phyloP scores from a whole-genome alignment of 768 basidiomycete genomes.

The Trametes cubensis region DNA sequence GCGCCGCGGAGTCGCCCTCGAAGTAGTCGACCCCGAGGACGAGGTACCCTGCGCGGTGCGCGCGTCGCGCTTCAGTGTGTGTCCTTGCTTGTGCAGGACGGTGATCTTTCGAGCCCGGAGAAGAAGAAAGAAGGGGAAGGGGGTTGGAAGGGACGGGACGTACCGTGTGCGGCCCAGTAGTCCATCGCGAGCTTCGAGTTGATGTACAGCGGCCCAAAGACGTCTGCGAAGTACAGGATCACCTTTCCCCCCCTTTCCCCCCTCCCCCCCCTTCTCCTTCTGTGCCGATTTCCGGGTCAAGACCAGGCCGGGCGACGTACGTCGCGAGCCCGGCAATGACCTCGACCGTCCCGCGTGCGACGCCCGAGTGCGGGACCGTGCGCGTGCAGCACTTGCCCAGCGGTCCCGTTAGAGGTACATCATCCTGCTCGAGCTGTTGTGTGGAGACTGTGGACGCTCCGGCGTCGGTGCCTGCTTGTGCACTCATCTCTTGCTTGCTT shows the following conservation, averaged over 20 bases:
- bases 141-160: not conserved
- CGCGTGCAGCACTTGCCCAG: slow-evolving; percentile 53
- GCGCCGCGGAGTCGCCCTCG: slow-evolving; percentile 54
- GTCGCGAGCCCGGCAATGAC: slow-evolving; percentile 50
- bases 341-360: slow-evolving; percentile 40
- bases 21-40: slow-evolving; percentile 68
- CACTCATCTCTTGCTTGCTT: too few species aligned
- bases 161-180: slow-evolving; percentile 63
- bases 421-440: not conserved
- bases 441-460: too few species aligned
- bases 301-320: slow-evolving; percentile 53
- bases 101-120: too few species aligned
- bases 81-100: too few species aligned
- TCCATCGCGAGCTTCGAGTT: slow-evolving; percentile 65
- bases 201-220: slow-evolving; percentile 59
- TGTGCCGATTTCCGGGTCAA: slow-evolving; percentile 11
- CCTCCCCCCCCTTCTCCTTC: slow-evolving; percentile 33
- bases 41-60: slow-evolving; percentile 47
- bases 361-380: slow-evolving; percentile 47
- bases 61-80: not conserved
- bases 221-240: slow-evolving; percentile 60
- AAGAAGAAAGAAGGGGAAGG: too few species aligned
- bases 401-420: slow-evolving; percentile 12
- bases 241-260: slow-evolving; percentile 36
- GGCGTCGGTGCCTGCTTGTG: too few species aligned